These are phyloP conservation scores for Entomortierella beljakovae DNA, from an alignment of 192 early-diverging fungal species.

Conservation along the genomic window DNA sequence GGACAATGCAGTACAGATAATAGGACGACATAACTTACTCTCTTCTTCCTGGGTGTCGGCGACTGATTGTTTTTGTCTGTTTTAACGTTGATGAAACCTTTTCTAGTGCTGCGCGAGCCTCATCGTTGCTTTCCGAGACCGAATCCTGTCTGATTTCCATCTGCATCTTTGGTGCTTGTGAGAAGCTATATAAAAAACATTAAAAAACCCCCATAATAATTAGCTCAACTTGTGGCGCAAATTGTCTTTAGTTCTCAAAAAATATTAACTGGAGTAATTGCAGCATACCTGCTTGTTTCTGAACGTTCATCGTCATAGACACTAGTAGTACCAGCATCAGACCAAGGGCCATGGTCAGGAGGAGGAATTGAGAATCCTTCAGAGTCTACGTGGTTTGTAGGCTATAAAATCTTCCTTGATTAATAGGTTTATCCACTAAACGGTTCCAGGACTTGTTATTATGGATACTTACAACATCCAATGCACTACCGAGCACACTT, in stretches of 20 bases:
- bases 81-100: conserved; percentile 43
- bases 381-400: conserved; percentile 52
- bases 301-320: conserved; percentile 54
- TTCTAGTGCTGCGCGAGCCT: conserved; percentile 47
- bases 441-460: background rate
- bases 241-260: background rate
- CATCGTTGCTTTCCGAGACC: conserved; percentile 41
- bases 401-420: background rate
- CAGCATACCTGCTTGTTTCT: conserved; percentile 51
- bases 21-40: conserved; percentile 7
- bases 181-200: conserved; percentile 5
- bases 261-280: background rate
- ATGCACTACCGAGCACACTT: conserved; percentile 28
- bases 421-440: background rate
- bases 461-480: conserved; percentile 30
- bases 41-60: conserved; percentile 43
- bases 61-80: conserved; percentile 37
- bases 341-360: conserved; percentile 57
- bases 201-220: background rate
- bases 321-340: conserved; percentile 27
- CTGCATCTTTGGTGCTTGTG: conserved; percentile 45
- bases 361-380: conserved; percentile 68
- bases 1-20: background rate
- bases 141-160: conserved; percentile 43
- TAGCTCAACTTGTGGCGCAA: too few relatives aligned